Evolutionary conservation across 441 rosid species (phyloP), one percentile per base, ranked within the genome.

Genomic region (Rhodomyrtus psidioides): DNA sequence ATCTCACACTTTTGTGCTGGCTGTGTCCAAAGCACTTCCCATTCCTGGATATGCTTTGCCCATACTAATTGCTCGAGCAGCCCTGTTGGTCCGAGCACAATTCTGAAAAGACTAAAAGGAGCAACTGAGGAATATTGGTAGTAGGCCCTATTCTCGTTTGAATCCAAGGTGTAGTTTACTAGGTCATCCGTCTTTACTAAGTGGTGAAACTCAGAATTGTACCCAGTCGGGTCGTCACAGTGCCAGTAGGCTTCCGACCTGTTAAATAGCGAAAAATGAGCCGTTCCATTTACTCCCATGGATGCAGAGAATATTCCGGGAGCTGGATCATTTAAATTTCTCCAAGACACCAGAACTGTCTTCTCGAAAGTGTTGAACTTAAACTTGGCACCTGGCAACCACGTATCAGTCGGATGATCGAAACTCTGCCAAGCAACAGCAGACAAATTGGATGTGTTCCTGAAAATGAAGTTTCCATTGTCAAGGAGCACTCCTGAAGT

Each of bases 381-480:
- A 84, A 85, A 26, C 83, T 89, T 89, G 27, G 81, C 55, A 59
- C 86, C 83, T 1, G 89, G 86, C 24, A 89, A 85, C 87, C 89
- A 89, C 6, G 85, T 86, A 83, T 87, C 86, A 13, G 84, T 82
- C 13, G 83, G 88, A 49, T 85, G 85, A 82, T 84, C 81, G 23
- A 84, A 88, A 82, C 86, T 85, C 84, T 85, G 85, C 87, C 85
- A 85, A 6, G 79, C 46, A 83, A 34, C 53, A 5, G 1, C 21
- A 12, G 86, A 85, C n/a, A 56, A 39, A 15, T 85, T 55, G 14
- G 51, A 34, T 34, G 82, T 83, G 57, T 58, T 84, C 82, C 84
- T 86, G 19, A 89, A 17, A 49, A 87, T 60, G 62, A 87, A 55
- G 82, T 89, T 87, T 60, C 86, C 91, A 75, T 56, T 49, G 55